Conservation (phyloP, 2,329 filamentous ascomycete species). For the Lachnellula cervina region DNA sequence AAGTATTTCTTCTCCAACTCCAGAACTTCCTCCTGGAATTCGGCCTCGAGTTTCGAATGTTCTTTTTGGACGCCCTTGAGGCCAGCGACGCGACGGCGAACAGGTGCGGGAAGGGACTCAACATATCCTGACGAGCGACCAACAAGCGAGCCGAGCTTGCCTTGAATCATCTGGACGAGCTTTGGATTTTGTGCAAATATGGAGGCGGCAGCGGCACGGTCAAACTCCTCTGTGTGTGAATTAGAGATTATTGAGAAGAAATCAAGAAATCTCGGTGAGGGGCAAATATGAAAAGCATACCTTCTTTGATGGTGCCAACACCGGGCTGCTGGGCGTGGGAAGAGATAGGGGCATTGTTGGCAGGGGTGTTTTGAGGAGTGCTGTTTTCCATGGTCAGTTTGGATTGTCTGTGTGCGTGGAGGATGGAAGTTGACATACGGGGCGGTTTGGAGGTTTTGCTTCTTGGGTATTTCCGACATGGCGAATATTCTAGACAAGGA, state of each 20-base stretch:
- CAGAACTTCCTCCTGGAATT: constrained; percentile 97
- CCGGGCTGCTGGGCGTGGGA: constrained; percentile 95
- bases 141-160: constrained; percentile 87
- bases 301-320: constrained; percentile 94
- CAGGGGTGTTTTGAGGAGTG: constrained; percentile 97
- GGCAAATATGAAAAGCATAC: constrained; percentile 49
- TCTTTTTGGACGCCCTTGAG: constrained; percentile 98
- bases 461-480: constrained; percentile 62
- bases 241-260: constrained; percentile 21
- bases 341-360: constrained; percentile 92
- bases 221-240: constrained; percentile 69
- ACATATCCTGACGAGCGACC: constrained; percentile 96
- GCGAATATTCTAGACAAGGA: constrained; percentile 15
- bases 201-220: constrained; percentile 79
- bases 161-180: constrained; percentile 96
- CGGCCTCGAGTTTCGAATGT: constrained; percentile 94
- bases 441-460: constrained; percentile 54
- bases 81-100: constrained; percentile 89
- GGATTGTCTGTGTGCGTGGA: constrained; percentile 7
- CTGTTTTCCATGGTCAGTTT: constrained; percentile 44
- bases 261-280: constrained; percentile 26
- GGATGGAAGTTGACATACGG: constrained; percentile 49
- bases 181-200: constrained; percentile 95
- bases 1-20: constrained; percentile 99
- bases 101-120: constrained; percentile 83